These are phyloP conservation scores for Backusella tuberculispora DNA, from an alignment of 192 early-diverging fungal species.

Conservation along the genomic window DNA sequence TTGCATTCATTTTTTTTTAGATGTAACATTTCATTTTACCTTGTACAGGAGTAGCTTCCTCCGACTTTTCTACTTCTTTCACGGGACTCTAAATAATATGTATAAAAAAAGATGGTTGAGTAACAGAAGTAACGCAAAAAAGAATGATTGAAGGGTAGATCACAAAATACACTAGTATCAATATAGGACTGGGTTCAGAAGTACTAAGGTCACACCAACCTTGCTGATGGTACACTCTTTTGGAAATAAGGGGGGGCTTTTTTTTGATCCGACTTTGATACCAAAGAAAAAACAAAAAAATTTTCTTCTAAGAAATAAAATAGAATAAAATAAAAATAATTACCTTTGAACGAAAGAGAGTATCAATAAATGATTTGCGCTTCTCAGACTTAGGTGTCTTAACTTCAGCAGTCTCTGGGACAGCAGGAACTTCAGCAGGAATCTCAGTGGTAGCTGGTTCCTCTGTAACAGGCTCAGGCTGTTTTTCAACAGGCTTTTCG, in stretches of 20 bases:
- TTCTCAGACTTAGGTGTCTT: constrained; percentile 27
- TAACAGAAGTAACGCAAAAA: constrained; percentile 16
- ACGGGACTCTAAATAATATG: constrained; percentile 22
- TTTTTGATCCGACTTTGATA: constrained; percentile 1
- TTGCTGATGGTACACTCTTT: constrained; percentile 19
- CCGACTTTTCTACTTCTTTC: constrained; percentile 15
- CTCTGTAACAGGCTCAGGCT: not conserved
- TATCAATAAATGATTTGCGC: constrained; percentile 31
- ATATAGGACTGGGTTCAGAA: constrained; percentile 3
- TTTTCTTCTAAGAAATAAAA: not conserved
- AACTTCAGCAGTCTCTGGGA: not conserved
- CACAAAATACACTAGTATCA: constrained; percentile 5
- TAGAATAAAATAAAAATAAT: not conserved
- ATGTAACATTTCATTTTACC: constrained; percentile 11
- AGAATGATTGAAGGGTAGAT: constrained; percentile 17
- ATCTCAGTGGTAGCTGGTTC: constrained; percentile 1
- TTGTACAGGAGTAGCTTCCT: constrained; percentile 10
- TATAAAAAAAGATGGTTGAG: not conserved
- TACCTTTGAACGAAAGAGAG: constrained; percentile 32
- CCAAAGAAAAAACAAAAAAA: not conserved
- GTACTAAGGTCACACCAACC: constrained; percentile 10
- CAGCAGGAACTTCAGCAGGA: constrained; percentile 2
- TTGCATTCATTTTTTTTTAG: not conserved
- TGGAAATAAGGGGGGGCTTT: constrained; percentile 1
- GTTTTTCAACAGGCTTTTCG: constrained; percentile 1